Evolutionary conservation across 345 rosid genomes (phyloP), one percentile per base, ranked within the genome.

Genomic region (Heritiera littoralis): DNA sequence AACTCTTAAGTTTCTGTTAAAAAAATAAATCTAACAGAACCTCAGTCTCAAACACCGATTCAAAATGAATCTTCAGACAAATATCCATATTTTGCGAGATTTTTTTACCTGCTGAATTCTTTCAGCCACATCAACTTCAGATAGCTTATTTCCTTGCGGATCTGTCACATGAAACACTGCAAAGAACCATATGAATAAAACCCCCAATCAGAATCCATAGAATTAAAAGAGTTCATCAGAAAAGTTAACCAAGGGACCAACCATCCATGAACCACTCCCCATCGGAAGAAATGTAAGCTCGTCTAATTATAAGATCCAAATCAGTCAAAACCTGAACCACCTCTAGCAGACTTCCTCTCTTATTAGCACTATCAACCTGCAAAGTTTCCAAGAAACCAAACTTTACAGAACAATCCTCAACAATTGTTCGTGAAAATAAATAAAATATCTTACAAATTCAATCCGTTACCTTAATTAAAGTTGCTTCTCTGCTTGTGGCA

Each of bases 261-360:
- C 94, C 97, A 88, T 92, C 97, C 97, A 92, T 92, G 76, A 92
- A 92, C 97, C 97, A 92, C 75, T 86, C 93, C 9, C 97, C 95
- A 74, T 92, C 97, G 18, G 97, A 92, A 83, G 97, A 86, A 80
- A 92, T 91, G 87, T 92, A 92, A 83, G 95, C 97, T 74, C 97
- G 90, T 35, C 87, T 79, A 82, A 91, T 89, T 68, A 84, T 75
- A 66, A 92, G 93, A 82, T 90, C 88, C 88, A 92, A 76, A 81
- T 92, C 94, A 10, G 91, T 92, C 85, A 92, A 83, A 75, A 91
- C 95, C 88, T 92, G 97, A 85, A 91, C 97, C 76, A 92, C 91
- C 80, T 91, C 95, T 66, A 92, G 78, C 85, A 92, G 84, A 82
- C 95, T 92, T 60, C 97, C 97, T 23, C 91, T 79, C 86, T 83